Conservation (phyloP, 257 asterid genomes). For the Capsicum pubescens region DNA sequence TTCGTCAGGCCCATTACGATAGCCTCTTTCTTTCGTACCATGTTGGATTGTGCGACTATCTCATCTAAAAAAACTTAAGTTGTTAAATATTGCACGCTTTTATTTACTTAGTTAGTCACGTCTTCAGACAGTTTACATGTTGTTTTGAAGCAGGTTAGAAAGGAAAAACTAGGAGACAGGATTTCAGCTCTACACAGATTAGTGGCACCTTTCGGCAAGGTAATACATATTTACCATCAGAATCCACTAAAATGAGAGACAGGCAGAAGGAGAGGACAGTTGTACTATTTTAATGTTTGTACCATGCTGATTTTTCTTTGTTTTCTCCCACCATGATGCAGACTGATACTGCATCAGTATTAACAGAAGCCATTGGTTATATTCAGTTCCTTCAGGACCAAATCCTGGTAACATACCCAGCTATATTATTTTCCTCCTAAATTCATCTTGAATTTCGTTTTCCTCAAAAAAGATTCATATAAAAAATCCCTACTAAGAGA, state of each 20-base stretch:
- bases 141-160: constrained; percentile 35
- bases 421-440: background rate
- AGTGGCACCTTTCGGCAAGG: constrained; percentile 55
- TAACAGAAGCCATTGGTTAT: constrained; percentile 47
- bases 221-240: constrained; percentile 26
- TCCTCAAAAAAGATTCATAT: background rate
- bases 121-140: background rate
- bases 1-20: too few species aligned
- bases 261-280: background rate
- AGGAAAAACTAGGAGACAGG: constrained; percentile 51
- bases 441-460: background rate
- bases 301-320: constrained; percentile 29
- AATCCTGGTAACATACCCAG: constrained; percentile 33
- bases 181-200: constrained; percentile 50
- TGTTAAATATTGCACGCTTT: background rate
- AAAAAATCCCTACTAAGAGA: background rate
- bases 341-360: constrained; percentile 53
- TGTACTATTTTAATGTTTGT: constrained; percentile 22
- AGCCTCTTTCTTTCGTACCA: too few species aligned
- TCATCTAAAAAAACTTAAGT: background rate
- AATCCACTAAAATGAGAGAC: constrained; percentile 32
- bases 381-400: constrained; percentile 48
- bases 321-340: constrained; percentile 25
- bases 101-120: background rate
- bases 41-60: background rate